These are phyloP conservation scores for Sporothrix pallida DNA, from an alignment of 2,329 filamentous ascomycete species.

Conservation along the genomic window DNA sequence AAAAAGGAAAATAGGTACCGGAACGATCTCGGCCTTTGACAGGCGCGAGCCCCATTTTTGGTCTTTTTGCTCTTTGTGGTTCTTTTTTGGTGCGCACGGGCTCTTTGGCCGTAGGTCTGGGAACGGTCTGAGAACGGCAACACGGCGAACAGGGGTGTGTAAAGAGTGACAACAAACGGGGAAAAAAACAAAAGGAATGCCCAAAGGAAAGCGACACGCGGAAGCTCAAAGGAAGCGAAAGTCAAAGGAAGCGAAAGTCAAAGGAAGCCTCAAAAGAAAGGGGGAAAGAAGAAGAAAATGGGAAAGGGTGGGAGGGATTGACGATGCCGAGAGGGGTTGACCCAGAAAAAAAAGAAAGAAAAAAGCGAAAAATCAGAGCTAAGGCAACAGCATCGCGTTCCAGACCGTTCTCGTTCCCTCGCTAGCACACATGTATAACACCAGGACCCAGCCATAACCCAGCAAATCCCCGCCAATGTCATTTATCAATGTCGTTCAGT, in stretches of 20 bases:
- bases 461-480: too few relatives aligned
- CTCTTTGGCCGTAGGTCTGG: constrained; percentile 16
- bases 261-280: neutral
- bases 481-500: too few relatives aligned
- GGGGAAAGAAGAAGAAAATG: neutral
- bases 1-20: neutral
- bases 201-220: too few relatives aligned
- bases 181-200: neutral
- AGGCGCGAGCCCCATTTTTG: neutral
- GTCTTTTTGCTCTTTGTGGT: neutral
- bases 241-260: neutral
- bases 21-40: constrained; percentile 15
- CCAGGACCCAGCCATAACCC: neutral
- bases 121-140: constrained; percentile 22
- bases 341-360: neutral
- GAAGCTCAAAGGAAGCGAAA: neutral
- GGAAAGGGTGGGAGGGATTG: neutral
- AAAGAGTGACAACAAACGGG: too few relatives aligned
- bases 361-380: constrained; percentile 11
- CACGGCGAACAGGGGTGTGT: neutral
- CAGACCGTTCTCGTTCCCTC: constrained; percentile 29
- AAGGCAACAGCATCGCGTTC: constrained; percentile 16
- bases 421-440: constrained; percentile 26
- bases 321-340: constrained; percentile 8
- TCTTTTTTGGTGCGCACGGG: neutral